Evolutionary conservation across 2,329 filamentous ascomycete species (phyloP), one percentile per base, ranked within the genome.

Genomic region (Colletotrichum musicola): DNA sequence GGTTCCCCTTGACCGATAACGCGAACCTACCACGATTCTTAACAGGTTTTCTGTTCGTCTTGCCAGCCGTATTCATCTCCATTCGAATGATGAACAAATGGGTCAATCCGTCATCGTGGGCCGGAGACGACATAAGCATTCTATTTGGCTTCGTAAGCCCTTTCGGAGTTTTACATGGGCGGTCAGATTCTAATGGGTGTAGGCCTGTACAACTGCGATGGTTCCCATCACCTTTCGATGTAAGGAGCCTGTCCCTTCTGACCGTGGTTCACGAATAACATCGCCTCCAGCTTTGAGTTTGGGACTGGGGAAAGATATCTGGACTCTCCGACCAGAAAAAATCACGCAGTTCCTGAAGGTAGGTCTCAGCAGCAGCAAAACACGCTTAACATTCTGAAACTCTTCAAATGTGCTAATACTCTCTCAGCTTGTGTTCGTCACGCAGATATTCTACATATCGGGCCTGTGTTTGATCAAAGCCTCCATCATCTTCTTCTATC

Each of bases 401-500:
- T 30, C 30, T 35, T 4, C 3, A 12, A 4, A 1, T 5, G 20
- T 25, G 2, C 16, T 49, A 9, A 49, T 9, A 7, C 6, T 3
- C 18, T 2, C 13, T 6, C 20, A 64, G 53, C 49, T 58, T 16
- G 14, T 64, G 1, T 64, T 64, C 2, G 42, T 27, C 1, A 57
- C 53, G 10, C 25, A 64, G 16, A 40, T 64, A 4, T 22, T 64
- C 4, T 64, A 64, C 5, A 58, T 50, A 3, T 40, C 30, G 6
- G 22, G 42, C 9, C 1, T 64, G 3, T 25, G 16, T 4, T 4
- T 49, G 1, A 66, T 64, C 42, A 78, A 77, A 50, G 64, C 75
- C 13, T 78, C 76, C 16, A 74, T 78, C 55, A 70, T 79, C 12
- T 62, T 75, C 49, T 72, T 79, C 27, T 78, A 74, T 68, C 65